Conservation (phyloP, 2,329 filamentous ascomycete genomes). For the Hirsutella thompsonii region DNA sequence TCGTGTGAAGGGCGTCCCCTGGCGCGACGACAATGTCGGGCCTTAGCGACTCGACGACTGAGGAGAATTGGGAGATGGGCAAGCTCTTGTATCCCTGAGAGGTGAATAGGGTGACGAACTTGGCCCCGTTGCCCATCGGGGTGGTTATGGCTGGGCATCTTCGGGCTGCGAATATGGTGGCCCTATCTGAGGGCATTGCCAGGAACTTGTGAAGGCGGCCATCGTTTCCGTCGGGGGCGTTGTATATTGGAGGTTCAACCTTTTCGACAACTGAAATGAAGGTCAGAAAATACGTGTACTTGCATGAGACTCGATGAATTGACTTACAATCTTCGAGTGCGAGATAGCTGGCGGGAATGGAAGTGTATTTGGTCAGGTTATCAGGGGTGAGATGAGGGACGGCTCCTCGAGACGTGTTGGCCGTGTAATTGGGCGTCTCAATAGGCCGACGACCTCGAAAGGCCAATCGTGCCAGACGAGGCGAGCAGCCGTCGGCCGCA, state of each 20-base stretch:
- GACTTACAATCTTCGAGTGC: slow-evolving; percentile 84
- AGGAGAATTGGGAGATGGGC: slow-evolving; percentile 53
- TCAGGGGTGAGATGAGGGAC: slow-evolving; percentile 87
- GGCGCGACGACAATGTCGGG: slow-evolving; percentile 74
- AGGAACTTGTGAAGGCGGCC: slow-evolving; percentile 66
- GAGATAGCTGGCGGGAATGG: slow-evolving; percentile 60
- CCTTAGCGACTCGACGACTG: slow-evolving; percentile 48
- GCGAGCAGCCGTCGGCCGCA: slow-evolving; percentile 25
- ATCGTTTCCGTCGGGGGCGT: slow-evolving; percentile 21
- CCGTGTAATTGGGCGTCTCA: slow-evolving; percentile 72
- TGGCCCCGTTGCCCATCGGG: slow-evolving; percentile 57
- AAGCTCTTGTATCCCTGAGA: slow-evolving; percentile 74
- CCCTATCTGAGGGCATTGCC: slow-evolving; percentile 49
- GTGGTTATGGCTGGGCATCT: slow-evolving; percentile 63
- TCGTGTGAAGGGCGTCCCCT: slow-evolving; percentile 50
- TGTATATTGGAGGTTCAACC: slow-evolving; percentile 35
- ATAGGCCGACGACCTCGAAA: slow-evolving; percentile 51
- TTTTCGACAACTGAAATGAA: slow-evolving; percentile 47
- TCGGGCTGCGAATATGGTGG: slow-evolving; percentile 65
- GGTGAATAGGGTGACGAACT: slow-evolving; percentile 65
- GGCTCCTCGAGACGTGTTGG: slow-evolving; percentile 67
- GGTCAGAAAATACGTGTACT: too few species aligned
- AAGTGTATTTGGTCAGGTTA: slow-evolving; percentile 52
- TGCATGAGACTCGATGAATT: background rate
- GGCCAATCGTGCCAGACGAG: slow-evolving; percentile 55